These are phyloP conservation scores for Pseudoperonospora humuli DNA, from an alignment of 352 stramenopile species.

Conservation along the genomic window DNA sequence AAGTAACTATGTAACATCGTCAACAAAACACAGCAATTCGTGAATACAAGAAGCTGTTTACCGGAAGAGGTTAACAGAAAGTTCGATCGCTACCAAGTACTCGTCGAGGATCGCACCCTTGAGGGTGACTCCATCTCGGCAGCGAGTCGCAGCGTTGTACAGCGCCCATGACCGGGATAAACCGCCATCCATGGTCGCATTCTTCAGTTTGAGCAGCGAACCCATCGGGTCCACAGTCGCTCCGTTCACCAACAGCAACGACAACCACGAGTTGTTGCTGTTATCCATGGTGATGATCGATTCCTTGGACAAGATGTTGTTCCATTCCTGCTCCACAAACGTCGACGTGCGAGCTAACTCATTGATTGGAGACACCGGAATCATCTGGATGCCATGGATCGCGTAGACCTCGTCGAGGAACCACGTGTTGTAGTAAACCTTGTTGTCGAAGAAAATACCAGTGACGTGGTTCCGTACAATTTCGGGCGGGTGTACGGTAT, in stretches of 20 bases:
- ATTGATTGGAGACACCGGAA: slow-evolving; percentile 62
- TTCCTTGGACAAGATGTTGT: slow-evolving; percentile 60
- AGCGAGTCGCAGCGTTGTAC: slow-evolving; percentile 57
- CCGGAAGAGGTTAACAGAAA: too few relatives aligned
- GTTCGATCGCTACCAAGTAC: slow-evolving; percentile 6
- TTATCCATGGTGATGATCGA: slow-evolving; percentile 33
- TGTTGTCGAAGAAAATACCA: slow-evolving; percentile 74
- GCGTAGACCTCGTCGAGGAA: slow-evolving; percentile 57
- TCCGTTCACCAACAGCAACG: slow-evolving; percentile 63
- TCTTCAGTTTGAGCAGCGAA: slow-evolving; percentile 36
- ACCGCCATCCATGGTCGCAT: slow-evolving; percentile 56
- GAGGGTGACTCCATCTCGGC: slow-evolving; percentile 7
- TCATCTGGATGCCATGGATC: slow-evolving; percentile 81
- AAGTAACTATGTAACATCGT: too few relatives aligned
- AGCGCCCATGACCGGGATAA: slow-evolving; percentile 56
- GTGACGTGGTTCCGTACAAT: slow-evolving; percentile 69
- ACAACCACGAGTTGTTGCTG: slow-evolving; percentile 48
- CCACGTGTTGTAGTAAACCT: slow-evolving; percentile 65
- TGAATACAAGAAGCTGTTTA: too few relatives aligned
- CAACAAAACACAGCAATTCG: too few relatives aligned
- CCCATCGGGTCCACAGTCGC: slow-evolving; percentile 45
- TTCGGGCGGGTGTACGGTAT: slow-evolving; percentile 50
- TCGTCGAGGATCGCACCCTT: slow-evolving; percentile 1
- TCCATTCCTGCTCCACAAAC: slow-evolving; percentile 72
- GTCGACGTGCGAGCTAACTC: slow-evolving; percentile 48